These are phyloP conservation scores for Uronychia binucleata DNA, from an alignment of 73 alveolate genomes.

Conservation along the genomic window DNA sequence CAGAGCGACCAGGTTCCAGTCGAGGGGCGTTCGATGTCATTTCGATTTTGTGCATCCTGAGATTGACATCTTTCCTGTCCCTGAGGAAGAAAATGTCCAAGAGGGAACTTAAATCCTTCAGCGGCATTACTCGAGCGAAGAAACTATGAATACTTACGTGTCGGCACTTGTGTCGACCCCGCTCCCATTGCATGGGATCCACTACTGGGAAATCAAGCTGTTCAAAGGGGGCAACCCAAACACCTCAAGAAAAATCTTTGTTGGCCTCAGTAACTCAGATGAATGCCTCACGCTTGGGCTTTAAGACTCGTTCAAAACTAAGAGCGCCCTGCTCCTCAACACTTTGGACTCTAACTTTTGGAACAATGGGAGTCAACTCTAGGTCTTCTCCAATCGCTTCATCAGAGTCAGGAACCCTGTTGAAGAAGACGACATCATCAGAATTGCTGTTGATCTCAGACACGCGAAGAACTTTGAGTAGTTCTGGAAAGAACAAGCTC, in stretches of 20 bases:
- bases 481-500: slow-evolving; percentile 41
- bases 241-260: slow-evolving; percentile 5
- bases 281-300: slow-evolving; percentile 8
- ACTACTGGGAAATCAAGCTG: slow-evolving; percentile 45
- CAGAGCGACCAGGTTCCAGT: slow-evolving; percentile 14
- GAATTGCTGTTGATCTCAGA: slow-evolving; percentile 64
- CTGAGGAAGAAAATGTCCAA: background rate
- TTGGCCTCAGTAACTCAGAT: slow-evolving; percentile 44
- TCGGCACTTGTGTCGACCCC: slow-evolving; percentile 43
- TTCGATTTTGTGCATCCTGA: slow-evolving; percentile 37
- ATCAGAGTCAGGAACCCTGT: slow-evolving; percentile 31
- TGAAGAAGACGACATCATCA: slow-evolving; percentile 39
- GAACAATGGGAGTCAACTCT: slow-evolving; percentile 34
- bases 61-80: background rate
- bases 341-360: slow-evolving; percentile 41
- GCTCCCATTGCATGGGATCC: slow-evolving; percentile 59
- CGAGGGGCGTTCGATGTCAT: slow-evolving; percentile 25
- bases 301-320: slow-evolving; percentile 34
- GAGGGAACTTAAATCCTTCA: background rate
- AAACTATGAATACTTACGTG: background rate
- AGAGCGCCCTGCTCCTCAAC: slow-evolving; percentile 41
- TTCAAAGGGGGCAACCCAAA: slow-evolving; percentile 5
- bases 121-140: background rate
- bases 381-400: slow-evolving; percentile 24
- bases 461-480: slow-evolving; percentile 34